These are phyloP conservation scores for Penicillium silybi DNA, from an alignment of 495 filamentous ascomycete species.

Conservation along the genomic window DNA sequence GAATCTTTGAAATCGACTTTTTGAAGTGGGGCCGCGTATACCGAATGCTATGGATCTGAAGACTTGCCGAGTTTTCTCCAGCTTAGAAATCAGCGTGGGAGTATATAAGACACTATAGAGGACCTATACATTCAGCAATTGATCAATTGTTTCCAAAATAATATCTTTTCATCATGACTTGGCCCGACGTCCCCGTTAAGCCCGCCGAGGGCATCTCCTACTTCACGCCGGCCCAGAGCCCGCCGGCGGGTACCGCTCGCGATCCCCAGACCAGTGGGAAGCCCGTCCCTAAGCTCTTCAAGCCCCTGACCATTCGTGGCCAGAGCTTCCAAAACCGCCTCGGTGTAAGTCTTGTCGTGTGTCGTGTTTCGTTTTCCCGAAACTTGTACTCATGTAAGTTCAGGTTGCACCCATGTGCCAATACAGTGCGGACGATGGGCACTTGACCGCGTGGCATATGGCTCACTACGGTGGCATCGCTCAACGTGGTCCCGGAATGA, in stretches of 20 bases:
- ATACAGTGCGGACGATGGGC: conserved; percentile 62
- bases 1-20: conserved; percentile 1
- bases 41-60: no score
- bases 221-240: conserved; percentile 63
- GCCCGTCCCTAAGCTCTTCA: conserved; percentile 64
- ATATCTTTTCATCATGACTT: conserved; percentile 18
- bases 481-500: conserved; percentile 61
- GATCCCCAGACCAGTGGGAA: conserved; percentile 55
- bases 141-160: not conserved
- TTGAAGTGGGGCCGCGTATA: no score
- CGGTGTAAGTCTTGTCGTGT: conserved; percentile 35
- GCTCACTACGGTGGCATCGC: conserved; percentile 56
- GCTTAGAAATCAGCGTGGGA: conserved; percentile 18
- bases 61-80: not conserved
- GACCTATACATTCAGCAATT: not conserved
- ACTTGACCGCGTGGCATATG: conserved; percentile 61
- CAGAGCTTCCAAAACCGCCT: conserved; percentile 59
- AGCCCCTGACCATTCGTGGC: conserved; percentile 56
- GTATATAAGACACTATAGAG: conserved; percentile 1
- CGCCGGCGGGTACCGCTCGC: conserved; percentile 61
- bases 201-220: conserved; percentile 55
- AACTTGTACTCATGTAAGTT: conserved; percentile 1
- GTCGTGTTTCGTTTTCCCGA: not conserved
- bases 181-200: conserved; percentile 37
- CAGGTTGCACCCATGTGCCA: conserved; percentile 62